Base-by-base conservation (phyloP, 441 rosid genomes). In the Raphanus hybrid region DNA sequence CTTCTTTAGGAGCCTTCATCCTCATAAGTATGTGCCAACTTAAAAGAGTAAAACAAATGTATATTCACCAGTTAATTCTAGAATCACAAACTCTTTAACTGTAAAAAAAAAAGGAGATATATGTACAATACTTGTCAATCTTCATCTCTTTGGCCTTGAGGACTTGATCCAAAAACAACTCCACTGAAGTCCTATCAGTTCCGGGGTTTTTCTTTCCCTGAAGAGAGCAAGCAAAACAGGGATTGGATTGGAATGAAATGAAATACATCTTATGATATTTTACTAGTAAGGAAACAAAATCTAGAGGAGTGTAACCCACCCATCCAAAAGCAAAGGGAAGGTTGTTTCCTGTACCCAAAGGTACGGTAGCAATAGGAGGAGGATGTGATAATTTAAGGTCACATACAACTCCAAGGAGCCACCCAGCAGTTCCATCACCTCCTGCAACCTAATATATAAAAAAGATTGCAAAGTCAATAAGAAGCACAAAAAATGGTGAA, bases 21-120 rank as follows among this genome's bases (percentile, higher is more conserved):
- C 97, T 91, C 96, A 92, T 90, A 50, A 91, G 85, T 71, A 92
- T 84, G 82, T 94, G 99, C 98, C 99, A 94, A 62, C 99, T 92
- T 6, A 55, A 48, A 35, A 29, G 5, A 57, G 37, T 39, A 37
- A 69, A 39, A 69, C 29, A 82, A 45, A 71, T 23, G 67, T 39
- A 61, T 67, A 66, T 37, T 43, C 32, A 63, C 67, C 43, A 20
- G 52, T 43, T 35, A 63, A 7, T 3, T 52, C 63, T 63, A 35
- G 5, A 65, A 34, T 12, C 29, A 54, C 4, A 26, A 48, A n/a
- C 52, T 0, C 61, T 5, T 15, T 12, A 20, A 29, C 8, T 14
- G 15, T 20, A 6, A n/a, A 37, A 58, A 61, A 11, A 61, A 29
- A n/a, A 69, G 34, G 34, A 29, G 34, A 29, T 4, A 29, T 29